A percentile compares a stretch with the other conserved stretches of the same genome.
These are phyloP conservation scores for Bipolaris cookei DNA, from an alignment of 2,329 filamentous ascomycete genomes.

Conservation along the genomic window DNA sequence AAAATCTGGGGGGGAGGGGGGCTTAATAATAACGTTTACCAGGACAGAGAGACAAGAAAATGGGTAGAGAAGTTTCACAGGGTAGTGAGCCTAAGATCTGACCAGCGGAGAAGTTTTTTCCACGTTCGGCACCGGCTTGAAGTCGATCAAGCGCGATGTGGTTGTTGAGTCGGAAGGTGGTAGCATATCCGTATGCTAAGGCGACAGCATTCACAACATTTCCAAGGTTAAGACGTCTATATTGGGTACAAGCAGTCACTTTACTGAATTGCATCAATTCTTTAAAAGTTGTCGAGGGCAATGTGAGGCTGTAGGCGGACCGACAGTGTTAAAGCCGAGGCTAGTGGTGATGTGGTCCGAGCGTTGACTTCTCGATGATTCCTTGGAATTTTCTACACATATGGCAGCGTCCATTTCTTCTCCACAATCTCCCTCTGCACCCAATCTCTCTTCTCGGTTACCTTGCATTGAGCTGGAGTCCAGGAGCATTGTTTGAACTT, in stretches of 20 bases:
- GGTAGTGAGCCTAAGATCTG: neutral
- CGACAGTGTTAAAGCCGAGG: slow-evolving; percentile 15
- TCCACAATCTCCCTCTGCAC: slow-evolving; percentile 31
- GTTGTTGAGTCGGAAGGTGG: slow-evolving; percentile 10
- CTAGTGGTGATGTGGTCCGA: slow-evolving; percentile 14
- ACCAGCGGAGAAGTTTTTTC: slow-evolving; percentile 2
- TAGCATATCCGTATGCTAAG: neutral
- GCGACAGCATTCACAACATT: too few species aligned
- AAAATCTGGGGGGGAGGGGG: slow-evolving; percentile 12
- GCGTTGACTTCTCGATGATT: slow-evolving; percentile 22
- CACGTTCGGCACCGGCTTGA: slow-evolving; percentile 4
- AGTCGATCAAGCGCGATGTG: slow-evolving; percentile 14
- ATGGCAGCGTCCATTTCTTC: slow-evolving; percentile 17
- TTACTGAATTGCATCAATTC: neutral
- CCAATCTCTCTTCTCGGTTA: slow-evolving; percentile 37
- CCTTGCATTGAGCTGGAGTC: slow-evolving; percentile 48
- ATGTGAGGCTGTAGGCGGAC: slow-evolving; percentile 8
- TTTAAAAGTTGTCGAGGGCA: neutral
- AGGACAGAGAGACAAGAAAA: slow-evolving; percentile 7
- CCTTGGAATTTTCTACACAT: slow-evolving; percentile 17
- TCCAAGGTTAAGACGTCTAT: too few species aligned
- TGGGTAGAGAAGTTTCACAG: neutral
- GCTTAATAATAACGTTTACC: neutral
- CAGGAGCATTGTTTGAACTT: slow-evolving; percentile 43
- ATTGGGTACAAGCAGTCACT: neutral